These are phyloP conservation scores for Ophiognomonia clavigignenti-juglandacearum DNA, from an alignment of 2,329 filamentous ascomycete genomes.

Conservation along the genomic window DNA sequence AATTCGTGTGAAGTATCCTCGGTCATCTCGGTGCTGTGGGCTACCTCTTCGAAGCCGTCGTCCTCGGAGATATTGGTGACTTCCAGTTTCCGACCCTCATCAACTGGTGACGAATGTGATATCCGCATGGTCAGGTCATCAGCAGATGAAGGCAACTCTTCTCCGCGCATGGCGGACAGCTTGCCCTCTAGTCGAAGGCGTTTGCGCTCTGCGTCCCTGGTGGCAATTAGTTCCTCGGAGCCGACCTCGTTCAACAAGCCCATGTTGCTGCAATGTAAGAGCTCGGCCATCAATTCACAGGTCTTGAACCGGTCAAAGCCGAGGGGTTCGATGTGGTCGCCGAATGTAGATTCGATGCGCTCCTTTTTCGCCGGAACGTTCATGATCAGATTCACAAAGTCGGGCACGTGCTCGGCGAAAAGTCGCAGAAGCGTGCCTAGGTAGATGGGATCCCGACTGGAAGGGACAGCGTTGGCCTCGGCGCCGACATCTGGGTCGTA, in stretches of 20 bases:
- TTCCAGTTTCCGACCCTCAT: slow-evolving; percentile 66
- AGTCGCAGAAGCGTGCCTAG: slow-evolving; percentile 82
- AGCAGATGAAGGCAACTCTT: slow-evolving; percentile 41
- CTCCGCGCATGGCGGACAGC: slow-evolving; percentile 46
- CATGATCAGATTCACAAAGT: slow-evolving; percentile 89
- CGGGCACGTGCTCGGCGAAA: slow-evolving; percentile 85
- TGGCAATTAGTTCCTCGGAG: slow-evolving; percentile 78
- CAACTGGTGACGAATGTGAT: slow-evolving; percentile 44
- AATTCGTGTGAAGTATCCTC: slow-evolving; percentile 70
- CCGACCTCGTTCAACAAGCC: slow-evolving; percentile 87
- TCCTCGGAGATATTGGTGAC: slow-evolving; percentile 80
- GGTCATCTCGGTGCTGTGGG: slow-evolving; percentile 61
- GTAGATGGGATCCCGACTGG: slow-evolving; percentile 89
- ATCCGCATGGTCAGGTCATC: slow-evolving; percentile 61
- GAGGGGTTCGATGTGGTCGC: slow-evolving; percentile 83
- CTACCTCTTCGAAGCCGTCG: slow-evolving; percentile 91
- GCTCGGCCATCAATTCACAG: slow-evolving; percentile 95
- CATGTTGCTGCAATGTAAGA: slow-evolving; percentile 98
- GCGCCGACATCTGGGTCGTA: slow-evolving; percentile 91
- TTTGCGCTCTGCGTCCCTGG: slow-evolving; percentile 77
- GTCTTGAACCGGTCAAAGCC: slow-evolving; percentile 99
- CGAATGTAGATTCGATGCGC: slow-evolving; percentile 81
- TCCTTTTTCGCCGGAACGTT: slow-evolving; percentile 70
- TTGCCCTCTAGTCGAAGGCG: slow-evolving; percentile 72
- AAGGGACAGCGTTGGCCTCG: slow-evolving; percentile 73